Evolutionary conservation across 1,284 basidiomycete species (phyloP).

Genomic region (Xanthoconium separans): DNA sequence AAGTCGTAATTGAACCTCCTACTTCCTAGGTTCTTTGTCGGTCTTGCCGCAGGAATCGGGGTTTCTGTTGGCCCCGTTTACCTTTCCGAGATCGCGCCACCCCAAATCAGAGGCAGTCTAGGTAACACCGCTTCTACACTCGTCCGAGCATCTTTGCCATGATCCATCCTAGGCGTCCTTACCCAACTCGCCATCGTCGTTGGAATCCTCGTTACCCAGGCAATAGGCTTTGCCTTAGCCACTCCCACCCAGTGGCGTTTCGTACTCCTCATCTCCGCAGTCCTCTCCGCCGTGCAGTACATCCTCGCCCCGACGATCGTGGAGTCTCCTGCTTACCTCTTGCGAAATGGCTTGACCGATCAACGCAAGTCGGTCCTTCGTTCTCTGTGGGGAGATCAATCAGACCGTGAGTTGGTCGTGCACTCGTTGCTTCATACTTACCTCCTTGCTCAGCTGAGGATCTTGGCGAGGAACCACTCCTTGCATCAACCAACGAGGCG

Average conservation of each 20-base stretch:
- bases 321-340: slow-evolving; percentile 71
- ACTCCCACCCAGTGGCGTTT: slow-evolving; percentile 71
- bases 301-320: slow-evolving; percentile 50
- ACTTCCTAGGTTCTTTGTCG: slow-evolving; percentile 64
- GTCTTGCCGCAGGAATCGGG: slow-evolving; percentile 79
- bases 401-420: slow-evolving; percentile 25
- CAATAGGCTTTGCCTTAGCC: slow-evolving; percentile 61
- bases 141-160: slow-evolving; percentile 8
- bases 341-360: slow-evolving; percentile 46
- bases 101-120: slow-evolving; percentile 69
- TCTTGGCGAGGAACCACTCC: slow-evolving; percentile 42
- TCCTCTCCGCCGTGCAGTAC: slow-evolving; percentile 60
- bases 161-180: slow-evolving; percentile 60
- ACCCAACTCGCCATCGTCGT: slow-evolving; percentile 87
- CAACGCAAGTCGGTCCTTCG: slow-evolving; percentile 47
- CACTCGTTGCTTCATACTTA: background rate
- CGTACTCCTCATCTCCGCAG: slow-evolving; percentile 68
- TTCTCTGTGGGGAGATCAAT: slow-evolving; percentile 50
- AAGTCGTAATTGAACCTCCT: background rate
- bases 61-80: slow-evolving; percentile 87
- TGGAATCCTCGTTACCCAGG: slow-evolving; percentile 80
- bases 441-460: slow-evolving; percentile 20
- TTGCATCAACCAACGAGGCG: slow-evolving; percentile 40
- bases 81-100: slow-evolving; percentile 78
- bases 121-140: slow-evolving; percentile 38